Evolutionary conservation across 23 red algal genomes (phyloP).

Genomic region (Chondrus crispus): DNA sequence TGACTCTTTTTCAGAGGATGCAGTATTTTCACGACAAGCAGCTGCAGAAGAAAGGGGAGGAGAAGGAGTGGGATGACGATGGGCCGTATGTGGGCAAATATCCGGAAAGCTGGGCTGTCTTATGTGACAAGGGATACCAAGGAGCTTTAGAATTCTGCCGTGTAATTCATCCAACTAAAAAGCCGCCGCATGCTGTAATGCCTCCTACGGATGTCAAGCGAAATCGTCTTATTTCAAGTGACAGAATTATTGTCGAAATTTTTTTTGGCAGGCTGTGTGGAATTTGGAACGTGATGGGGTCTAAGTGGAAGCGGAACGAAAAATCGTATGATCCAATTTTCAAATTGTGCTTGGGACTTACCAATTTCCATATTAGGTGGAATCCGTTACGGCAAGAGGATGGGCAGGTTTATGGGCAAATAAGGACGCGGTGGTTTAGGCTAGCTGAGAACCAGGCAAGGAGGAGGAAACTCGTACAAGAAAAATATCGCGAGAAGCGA

Average conservation of each 20-base stretch:
- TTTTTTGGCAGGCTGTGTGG: neutral
- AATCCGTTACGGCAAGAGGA: neutral
- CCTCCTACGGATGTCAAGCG: neutral
- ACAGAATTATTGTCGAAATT: constrained; percentile 18
- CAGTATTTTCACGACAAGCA: too few species aligned
- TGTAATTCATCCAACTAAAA: neutral
- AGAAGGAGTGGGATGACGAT: too few species aligned
- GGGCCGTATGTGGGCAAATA: too few species aligned
- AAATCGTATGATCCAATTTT: neutral
- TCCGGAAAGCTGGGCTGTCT: neutral
- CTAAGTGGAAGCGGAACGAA: neutral
- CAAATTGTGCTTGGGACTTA: neutral
- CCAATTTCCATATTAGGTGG: neutral
- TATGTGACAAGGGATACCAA: neutral
- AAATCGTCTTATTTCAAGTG: neutral
- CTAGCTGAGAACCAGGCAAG: too few species aligned
- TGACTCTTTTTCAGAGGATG: too few species aligned
- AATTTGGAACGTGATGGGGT: neutral
- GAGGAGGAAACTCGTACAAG: too few species aligned
- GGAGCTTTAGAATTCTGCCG: neutral
- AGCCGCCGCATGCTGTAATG: neutral
- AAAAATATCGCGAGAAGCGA: too few species aligned
- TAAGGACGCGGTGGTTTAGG: too few species aligned
- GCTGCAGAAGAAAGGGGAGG: too few species aligned
- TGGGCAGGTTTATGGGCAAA: too few species aligned